Evolutionary conservation across 768 basidiomycete genomes (phyloP), one percentile per base, ranked within the genome.

Genomic region (Amanita jacksonii): DNA sequence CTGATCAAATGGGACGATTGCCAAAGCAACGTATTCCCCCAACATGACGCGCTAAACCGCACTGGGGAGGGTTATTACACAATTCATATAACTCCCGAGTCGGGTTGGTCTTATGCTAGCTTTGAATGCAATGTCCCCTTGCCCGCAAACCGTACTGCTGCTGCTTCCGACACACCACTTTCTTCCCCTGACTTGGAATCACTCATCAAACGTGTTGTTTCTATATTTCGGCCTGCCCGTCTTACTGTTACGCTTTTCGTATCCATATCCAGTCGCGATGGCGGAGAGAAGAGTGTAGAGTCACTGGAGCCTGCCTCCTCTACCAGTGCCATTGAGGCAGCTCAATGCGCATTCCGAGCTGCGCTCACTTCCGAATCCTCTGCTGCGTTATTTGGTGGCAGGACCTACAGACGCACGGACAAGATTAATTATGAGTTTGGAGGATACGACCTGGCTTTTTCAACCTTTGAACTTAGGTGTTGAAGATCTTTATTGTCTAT

Each of bases 351-450:
- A 15, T 89, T 88, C 66, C 79, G 72, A 62, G 61, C 62, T 31
- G 89, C 91, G 8, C 68, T 79, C 51, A 69, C 67, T 46, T 58
- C 61, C 8, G 51, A 52, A 23, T 16, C 23, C 28, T 24, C 32
- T 1, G 28, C 23, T 4, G 30, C 38, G 1, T 28, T 39, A 19
- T 50, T 41, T 22, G 39, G 20, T 52, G 44, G 44, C 22, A 38
- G 55, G 51, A 62, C 54, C 10, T 98, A 93, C 64, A 78, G 69
- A 52, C 70, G 92, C 52, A 93, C 87, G 39, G 96, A 98, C 68
- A 89, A 94, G 65, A 98, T 99, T 61, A 90, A 94, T 60, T 99
- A 99, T 68, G 92, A 94, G 61, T 91, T 97, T 59, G 86, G 87
- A 36, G 90, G 83, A 41, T 92, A 92, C 59, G 87, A 89, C 59